Evolutionary conservation across 371 early-diverging fungal species (phyloP).

Genomic region (Syncephalastrum sp.): DNA sequence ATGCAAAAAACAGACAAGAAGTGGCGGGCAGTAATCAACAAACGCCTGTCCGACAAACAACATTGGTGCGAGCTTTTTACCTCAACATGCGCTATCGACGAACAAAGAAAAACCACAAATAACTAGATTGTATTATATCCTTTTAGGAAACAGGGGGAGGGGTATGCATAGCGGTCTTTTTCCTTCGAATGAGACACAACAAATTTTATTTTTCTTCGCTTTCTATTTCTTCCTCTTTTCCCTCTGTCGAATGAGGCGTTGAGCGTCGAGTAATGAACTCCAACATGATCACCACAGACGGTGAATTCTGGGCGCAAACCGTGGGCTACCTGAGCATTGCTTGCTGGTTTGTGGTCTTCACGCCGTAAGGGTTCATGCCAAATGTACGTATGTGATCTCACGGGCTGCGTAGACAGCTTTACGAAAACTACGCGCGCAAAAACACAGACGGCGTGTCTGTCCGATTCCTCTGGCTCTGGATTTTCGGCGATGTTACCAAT

Average conservation of each 20-base stretch:
- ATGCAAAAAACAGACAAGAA: too few relatives aligned
- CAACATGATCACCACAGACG: not conserved
- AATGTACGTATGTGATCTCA: not conserved
- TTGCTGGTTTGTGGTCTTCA: slow-evolving; percentile 70
- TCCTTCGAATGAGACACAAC: not conserved
- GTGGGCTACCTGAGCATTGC: slow-evolving; percentile 55
- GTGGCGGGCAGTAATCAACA: too few relatives aligned
- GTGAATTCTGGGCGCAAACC: slow-evolving; percentile 26
- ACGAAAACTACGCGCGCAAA: slow-evolving; percentile 59
- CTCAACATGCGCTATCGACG: too few relatives aligned
- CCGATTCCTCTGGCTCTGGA: slow-evolving; percentile 74
- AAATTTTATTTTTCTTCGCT: slow-evolving; percentile 2
- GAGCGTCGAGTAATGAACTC: not conserved
- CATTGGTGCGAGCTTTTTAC: too few relatives aligned
- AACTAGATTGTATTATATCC: too few relatives aligned
- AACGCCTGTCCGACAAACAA: too few relatives aligned
- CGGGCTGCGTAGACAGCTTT: slow-evolving; percentile 50
- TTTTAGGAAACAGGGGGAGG: too few relatives aligned
- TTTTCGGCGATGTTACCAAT: slow-evolving; percentile 81
- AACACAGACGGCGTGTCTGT: slow-evolving; percentile 69
- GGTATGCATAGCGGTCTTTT: slow-evolving; percentile 1
- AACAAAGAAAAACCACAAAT: too few relatives aligned
- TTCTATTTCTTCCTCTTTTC: not conserved
- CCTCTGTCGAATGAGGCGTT: not conserved
- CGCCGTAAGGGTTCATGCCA: slow-evolving; percentile 55